Evolutionary conservation across 345 rosid species (phyloP).

Genomic region (Hibiscus syriacus): DNA sequence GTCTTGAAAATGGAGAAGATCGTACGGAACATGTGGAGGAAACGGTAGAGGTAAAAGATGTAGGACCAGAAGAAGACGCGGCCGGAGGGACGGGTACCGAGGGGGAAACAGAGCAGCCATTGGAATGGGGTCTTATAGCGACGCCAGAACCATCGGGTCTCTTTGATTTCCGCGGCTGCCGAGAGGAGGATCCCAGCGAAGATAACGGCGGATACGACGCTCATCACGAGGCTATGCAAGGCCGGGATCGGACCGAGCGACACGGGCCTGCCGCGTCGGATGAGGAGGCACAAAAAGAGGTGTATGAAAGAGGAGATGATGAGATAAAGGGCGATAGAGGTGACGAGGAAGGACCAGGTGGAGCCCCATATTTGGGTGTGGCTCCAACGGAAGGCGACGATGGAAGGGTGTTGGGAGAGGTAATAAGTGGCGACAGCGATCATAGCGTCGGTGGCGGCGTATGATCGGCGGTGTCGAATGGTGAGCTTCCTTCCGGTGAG

Average conservation of each 20-base stretch:
- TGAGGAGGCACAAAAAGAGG: constrained; percentile 30
- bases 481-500: too few relatives aligned
- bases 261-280: constrained; percentile 37
- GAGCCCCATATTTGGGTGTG: constrained; percentile 77
- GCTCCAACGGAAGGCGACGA: constrained; percentile 84
- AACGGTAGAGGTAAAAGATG: constrained; percentile 68
- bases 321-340: constrained; percentile 54
- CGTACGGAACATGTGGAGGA: constrained; percentile 71
- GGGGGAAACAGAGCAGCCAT: too few relatives aligned
- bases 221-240: constrained; percentile 66
- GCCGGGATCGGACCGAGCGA: constrained; percentile 69
- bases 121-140: constrained; percentile 58
- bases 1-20: constrained; percentile 43
- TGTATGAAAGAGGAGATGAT: constrained; percentile 31
- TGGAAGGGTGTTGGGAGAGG: too few relatives aligned
- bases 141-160: constrained; percentile 82
- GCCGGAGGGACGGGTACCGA: too few relatives aligned
- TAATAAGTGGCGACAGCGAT: constrained; percentile 32
- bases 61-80: too few relatives aligned
- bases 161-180: constrained; percentile 73
- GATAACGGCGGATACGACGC: constrained; percentile 52
- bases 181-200: constrained; percentile 80
- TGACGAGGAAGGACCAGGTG: constrained; percentile 80
- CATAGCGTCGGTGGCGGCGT: constrained; percentile 6
- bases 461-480: not conserved